Evolutionary conservation across 202 grass and related monocot species (phyloP), one percentile per base, ranked within the genome.

Genomic region (Setaria viridis): DNA sequence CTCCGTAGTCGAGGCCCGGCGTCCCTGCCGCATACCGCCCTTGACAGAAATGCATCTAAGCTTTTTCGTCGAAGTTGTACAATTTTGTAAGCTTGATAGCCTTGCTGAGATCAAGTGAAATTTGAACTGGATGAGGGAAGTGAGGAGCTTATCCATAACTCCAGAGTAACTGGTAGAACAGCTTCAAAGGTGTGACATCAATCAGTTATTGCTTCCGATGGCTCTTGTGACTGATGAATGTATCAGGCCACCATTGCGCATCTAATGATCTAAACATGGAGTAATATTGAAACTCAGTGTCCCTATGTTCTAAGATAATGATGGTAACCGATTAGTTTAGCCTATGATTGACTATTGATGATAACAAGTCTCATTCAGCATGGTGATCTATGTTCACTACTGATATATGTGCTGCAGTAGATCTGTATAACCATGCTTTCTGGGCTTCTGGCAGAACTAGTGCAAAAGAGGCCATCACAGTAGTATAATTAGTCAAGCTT

Each of bases 211-310:
- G 37, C 37, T 71, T 60, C 21, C 2, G 6, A 1, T 21, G 19
- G 43, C 11, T 67, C 14, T 32, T 59, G 12, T 59, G 39, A 69
- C 62, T 85, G 11, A 15, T 47, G 9, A 77, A 25, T 59, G 62
- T 82, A 5, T 68, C 39, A 57, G 5, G 14, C 7, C 66, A 46
- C 35, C 20, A 1, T 64, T 32, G 30, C 35, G 29, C 17, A 7
- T 76, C 5, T n/a, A n/a, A n/a, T n/a, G n/a, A n/a, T n/a, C n/a
- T 10, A 67, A 66, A 33, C 53, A 32, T 76, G 9, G 33, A 84
- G 59, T 34, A 55, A 17, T 39, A 32, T 9, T 67, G 58, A 41
- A 56, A 11, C 10, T 60, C 10, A 12, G 9, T 11, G 12, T 5
- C 16, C 14, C 54, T 1, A 35, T 85, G 62, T 70, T 71, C 43